Percentiles rank a stretch among this genome's conserved stretches.
phyloP scores from a whole-genome alignment of 192 early-diverging fungal genomes.

The Linnemannia elongata region DNA sequence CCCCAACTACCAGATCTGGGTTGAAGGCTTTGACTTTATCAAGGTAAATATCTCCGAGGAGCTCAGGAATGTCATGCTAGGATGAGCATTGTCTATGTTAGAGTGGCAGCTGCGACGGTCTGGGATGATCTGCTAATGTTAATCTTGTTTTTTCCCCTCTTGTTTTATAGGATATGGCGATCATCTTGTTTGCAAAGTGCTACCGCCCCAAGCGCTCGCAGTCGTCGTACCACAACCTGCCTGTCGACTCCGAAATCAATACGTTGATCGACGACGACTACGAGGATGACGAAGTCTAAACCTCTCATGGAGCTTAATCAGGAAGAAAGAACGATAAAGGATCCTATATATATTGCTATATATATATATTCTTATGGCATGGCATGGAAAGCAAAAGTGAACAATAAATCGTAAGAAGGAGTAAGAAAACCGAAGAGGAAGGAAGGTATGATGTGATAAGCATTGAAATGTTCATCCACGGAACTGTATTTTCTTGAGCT shows the following conservation, averaged over 20 bases:
- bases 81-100: no score
- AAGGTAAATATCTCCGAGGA: slow-evolving; percentile 37
- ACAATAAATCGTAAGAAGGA: not conserved
- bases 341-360: not conserved
- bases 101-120: not conserved
- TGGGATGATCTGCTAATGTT: not conserved
- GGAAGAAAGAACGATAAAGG: not conserved
- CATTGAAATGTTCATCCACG: not conserved
- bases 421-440: not conserved
- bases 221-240: slow-evolving; percentile 48
- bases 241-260: slow-evolving; percentile 55
- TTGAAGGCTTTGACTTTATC: slow-evolving; percentile 53
- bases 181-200: slow-evolving; percentile 49
- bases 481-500: not conserved
- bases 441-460: no score
- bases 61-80: no score
- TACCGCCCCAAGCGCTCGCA: slow-evolving; percentile 54
- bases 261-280: slow-evolving; percentile 54
- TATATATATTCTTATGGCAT: no score
- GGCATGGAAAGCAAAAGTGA: not conserved
- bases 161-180: slow-evolving; percentile 32
- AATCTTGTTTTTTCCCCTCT: not conserved
- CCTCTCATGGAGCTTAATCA: not conserved
- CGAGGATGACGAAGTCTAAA: slow-evolving; percentile 52
- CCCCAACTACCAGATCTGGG: slow-evolving; percentile 59